Conservation (phyloP, 768 basidiomycete genomes). For the Amylocystis lapponica region DNA sequence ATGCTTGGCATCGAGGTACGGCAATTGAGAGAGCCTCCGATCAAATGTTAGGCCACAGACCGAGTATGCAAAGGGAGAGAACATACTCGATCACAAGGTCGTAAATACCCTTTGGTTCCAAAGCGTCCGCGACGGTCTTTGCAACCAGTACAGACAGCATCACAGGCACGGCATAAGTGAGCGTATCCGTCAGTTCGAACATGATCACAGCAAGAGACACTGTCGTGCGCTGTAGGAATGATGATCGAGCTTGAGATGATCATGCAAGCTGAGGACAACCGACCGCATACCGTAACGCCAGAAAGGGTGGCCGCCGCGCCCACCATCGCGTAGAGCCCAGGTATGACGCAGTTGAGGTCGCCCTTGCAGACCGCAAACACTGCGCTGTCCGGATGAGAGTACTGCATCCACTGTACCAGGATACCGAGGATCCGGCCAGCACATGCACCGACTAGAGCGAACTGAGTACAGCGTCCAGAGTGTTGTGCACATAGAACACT, state of each 20-base stretch:
- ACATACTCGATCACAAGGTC: conserved; percentile 87
- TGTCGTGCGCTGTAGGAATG: conserved; percentile 58
- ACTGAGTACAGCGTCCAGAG: not conserved
- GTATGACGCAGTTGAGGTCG: conserved; percentile 71
- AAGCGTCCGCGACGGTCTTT: conserved; percentile 82
- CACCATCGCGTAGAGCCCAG: conserved; percentile 93
- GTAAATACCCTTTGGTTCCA: conserved; percentile 94
- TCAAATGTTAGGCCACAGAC: not conserved
- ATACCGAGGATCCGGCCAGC: conserved; percentile 87
- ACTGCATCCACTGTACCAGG: conserved; percentile 69
- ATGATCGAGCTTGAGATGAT: not conserved
- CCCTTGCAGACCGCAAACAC: conserved; percentile 66
- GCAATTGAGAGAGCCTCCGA: conserved; percentile 80
- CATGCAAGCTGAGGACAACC: conserved; percentile 8
- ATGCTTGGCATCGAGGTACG: conserved; percentile 88
- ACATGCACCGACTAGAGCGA: conserved; percentile 73
- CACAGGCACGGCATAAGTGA: conserved; percentile 88
- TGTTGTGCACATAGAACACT: not conserved
- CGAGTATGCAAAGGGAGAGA: not conserved
- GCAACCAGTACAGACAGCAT: conserved; percentile 87
- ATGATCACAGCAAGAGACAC: conserved; percentile 95
- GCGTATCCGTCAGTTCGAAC: conserved; percentile 89
- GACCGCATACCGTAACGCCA: conserved; percentile 77
- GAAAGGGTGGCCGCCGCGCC: conserved; percentile 93
- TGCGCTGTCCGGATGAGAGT: conserved; percentile 47